These are phyloP conservation scores for Sequoia sempervirens DNA, from an alignment of 75 land plant genomes.

Conservation along the genomic window DNA sequence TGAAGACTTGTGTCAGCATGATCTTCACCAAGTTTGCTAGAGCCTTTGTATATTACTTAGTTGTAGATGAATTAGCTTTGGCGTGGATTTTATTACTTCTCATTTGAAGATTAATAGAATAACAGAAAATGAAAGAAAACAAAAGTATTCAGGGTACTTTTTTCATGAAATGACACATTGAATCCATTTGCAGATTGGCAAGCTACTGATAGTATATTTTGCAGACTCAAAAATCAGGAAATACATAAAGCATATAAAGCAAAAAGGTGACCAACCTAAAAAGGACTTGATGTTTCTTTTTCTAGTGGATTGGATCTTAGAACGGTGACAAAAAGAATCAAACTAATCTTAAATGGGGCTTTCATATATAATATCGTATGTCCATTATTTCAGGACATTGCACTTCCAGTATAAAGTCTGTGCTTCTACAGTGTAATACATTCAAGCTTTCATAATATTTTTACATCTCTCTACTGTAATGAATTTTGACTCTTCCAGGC, in stretches of 20 bases:
- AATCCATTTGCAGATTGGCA: not conserved
- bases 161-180: not conserved
- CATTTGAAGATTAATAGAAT: not conserved
- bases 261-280: not conserved
- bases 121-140: not conserved
- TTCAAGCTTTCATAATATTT: not conserved
- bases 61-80: not conserved
- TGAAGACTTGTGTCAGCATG: not conserved
- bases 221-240: not conserved
- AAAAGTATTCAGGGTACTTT: not conserved
- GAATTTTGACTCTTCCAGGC: not conserved
- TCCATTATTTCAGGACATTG: not conserved
- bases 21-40: not conserved
- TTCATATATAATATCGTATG: not conserved
- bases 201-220: not conserved
- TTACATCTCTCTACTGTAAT: not conserved
- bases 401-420: no score
- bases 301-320: not conserved
- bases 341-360: not conserved
- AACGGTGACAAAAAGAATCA: not conserved
- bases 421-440: not conserved
- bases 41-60: not conserved
- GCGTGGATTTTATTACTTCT: not conserved
- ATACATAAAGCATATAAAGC: not conserved
- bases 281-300: not conserved